Base-by-base conservation (phyloP, 2,329 filamentous ascomycete genomes). In the Aspergillus udagawae region DNA sequence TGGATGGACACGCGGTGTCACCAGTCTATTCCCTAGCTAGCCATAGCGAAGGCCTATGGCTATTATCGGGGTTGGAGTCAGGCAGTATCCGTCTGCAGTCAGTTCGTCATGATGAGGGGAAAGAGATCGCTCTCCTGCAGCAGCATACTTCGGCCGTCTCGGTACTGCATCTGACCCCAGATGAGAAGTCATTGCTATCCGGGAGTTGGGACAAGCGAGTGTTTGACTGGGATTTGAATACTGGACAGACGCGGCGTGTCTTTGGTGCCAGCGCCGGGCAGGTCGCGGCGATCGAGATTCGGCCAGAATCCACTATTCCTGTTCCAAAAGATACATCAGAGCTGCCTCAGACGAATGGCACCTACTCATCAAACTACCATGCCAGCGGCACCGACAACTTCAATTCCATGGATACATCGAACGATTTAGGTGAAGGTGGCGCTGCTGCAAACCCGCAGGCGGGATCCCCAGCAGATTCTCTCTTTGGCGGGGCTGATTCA, bases 161-260 rank as follows among this genome's bases (percentile, higher is more conserved):
- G 21, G 91, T 95, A 4, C 76, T 99, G 57, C 87, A 85, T 9
- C 78, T 99, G 12, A 86, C 90, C 0, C 85, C 89, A 4, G 92
- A 97, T 64, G 94, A 99, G 77, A 87, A 83, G 67, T 92, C 88
- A 42, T 84, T 97, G 3, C 75, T 99, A 8, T 97, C 92, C 35
- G 94, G 94, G 3, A 93, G 92, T 71, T 99, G 94, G 94, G 94
- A 99, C 74, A 97, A 96, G 76, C 89, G 85, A 20, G 87, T 97
- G 0, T 84, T 92, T 53, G 92, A 97, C 70, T 99, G 94, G 94
- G 94, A 97, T 72, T 75, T 99, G 27, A 91, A 97, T 67, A 94
- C 86, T 1, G 94, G 94, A 0, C 82, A 89, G 65, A 81, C 89
- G 6, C 87, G 86, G 62, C 84, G 92, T 10, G 82, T 83, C 4